Evolutionary conservation across 1,284 basidiomycete species (phyloP), one percentile per base, ranked within the genome.

Genomic region (Peniophora sp.): DNA sequence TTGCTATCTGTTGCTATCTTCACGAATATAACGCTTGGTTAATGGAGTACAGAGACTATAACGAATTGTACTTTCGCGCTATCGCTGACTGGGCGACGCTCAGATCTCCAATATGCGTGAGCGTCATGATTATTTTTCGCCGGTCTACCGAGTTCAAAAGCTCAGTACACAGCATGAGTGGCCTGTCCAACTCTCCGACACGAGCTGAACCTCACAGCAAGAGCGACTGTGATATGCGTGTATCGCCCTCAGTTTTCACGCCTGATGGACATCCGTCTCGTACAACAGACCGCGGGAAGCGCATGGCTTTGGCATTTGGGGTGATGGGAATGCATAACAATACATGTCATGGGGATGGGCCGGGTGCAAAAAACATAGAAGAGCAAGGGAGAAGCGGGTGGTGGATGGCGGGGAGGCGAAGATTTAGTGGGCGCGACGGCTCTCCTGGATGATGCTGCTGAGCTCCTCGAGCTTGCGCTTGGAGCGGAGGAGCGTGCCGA

Each of bases 401-500:
- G 37, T 17, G 18, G 15, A 27, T 32, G 24, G 15, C 17, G 11
- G 24, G 35, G 20, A 32, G 41, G 48, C 18, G 37, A 20, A 41
- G 8, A 41, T 56, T 70, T 76, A 88, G 71, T 88, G 87, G 48
- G 79, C 73, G 71, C 89, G 77, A 74, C 89, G 84, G 76, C 84
- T 87, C 79, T 92, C 89, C 77, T 92, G 89, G 74, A 97, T 96
- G 68, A 97, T 83, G 55, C 65, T 81, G 58, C 85, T 78, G 63
- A 97, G 83, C 76, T 97, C 95, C 73, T 97, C 94, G 67, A 97
- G 73, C 83, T 97, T 97, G 76, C 92, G 86, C 78, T 97, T 98
- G 61, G 94, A 95, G 66, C 95, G 91, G 68, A 95, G 78, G 62
- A 97, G 81, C 24, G 95, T 97, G 47, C 95, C 95, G 64, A 98